These are phyloP conservation scores for Blepharisma stoltei DNA, from an alignment of 73 alveolate genomes.

Conservation along the genomic window DNA sequence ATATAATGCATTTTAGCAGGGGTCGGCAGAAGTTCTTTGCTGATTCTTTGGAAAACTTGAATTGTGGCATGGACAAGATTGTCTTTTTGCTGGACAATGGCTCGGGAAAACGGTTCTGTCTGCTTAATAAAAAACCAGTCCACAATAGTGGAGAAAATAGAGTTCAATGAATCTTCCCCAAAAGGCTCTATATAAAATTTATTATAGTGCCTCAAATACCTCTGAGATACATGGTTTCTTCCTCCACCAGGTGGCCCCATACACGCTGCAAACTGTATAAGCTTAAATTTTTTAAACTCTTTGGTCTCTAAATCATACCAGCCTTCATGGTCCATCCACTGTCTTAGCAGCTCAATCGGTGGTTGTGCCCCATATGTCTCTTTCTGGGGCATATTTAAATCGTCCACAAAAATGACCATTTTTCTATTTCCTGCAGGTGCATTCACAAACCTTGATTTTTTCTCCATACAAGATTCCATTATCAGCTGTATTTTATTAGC, in stretches of 20 bases:
- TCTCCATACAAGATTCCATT: constrained; percentile 95
- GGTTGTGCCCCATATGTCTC: constrained; percentile 99
- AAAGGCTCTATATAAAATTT: constrained; percentile 90
- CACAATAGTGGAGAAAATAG: constrained; percentile 83
- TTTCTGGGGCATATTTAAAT: constrained; percentile 97
- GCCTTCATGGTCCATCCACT: constrained; percentile 98
- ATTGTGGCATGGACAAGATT: constrained; percentile 64
- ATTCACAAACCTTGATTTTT: constrained; percentile 80
- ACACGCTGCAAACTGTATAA: constrained; percentile 90
- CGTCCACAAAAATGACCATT: constrained; percentile 96
- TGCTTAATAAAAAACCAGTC: constrained; percentile 86
- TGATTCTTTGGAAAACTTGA: constrained; percentile 71
- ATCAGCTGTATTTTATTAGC: constrained; percentile 94
- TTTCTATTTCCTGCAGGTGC: constrained; percentile 85
- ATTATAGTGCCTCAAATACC: constrained; percentile 91
- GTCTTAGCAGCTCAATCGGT: constrained; percentile 96
- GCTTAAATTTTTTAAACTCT: constrained; percentile 87
- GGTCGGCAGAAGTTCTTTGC: constrained; percentile 84
- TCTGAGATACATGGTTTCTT: constrained; percentile 74
- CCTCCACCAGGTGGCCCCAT: constrained; percentile 99
- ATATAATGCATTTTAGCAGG: constrained; percentile 93
- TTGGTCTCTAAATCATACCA: constrained; percentile 97
- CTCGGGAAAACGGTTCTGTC: constrained; percentile 10
- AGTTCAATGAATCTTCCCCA: constrained; percentile 83
- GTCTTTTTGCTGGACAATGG: background rate